A percentile compares a stretch with the other conserved stretches of the same genome.
These are phyloP conservation scores for Pichia phayaonensis DNA, from an alignment of 805 yeast species.

Conservation along the genomic window DNA sequence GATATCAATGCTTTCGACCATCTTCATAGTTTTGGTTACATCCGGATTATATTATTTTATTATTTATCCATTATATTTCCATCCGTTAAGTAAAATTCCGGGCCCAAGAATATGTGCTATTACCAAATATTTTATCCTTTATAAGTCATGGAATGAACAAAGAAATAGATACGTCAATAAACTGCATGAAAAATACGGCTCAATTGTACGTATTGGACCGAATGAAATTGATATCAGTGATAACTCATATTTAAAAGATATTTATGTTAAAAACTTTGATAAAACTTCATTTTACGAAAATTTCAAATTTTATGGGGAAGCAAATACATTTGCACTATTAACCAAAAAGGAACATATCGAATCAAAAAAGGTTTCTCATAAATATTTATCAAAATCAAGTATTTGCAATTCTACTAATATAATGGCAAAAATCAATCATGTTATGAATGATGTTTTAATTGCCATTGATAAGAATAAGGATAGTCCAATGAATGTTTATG, in stretches of 20 bases:
- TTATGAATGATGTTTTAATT: slow-evolving; percentile 26
- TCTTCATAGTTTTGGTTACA: slow-evolving; percentile 5
- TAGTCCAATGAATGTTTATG: slow-evolving; percentile 44
- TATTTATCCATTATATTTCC: slow-evolving; percentile 39
- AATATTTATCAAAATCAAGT: slow-evolving; percentile 37
- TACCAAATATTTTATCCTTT: slow-evolving; percentile 34
- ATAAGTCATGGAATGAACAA: slow-evolving; percentile 38
- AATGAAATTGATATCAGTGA: slow-evolving; percentile 53
- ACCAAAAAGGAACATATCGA: slow-evolving; percentile 41
- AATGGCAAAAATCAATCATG: slow-evolving; percentile 28
- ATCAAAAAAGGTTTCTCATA: slow-evolving; percentile 33
- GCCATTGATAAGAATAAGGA: slow-evolving; percentile 17
- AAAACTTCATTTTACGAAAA: slow-evolving; percentile 51
- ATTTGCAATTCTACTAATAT: slow-evolving; percentile 26
- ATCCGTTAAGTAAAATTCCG: slow-evolving; percentile 46
- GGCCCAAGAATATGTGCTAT: slow-evolving; percentile 51
- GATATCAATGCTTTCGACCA: neutral
- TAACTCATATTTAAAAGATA: slow-evolving; percentile 40
- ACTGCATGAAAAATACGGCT: slow-evolving; percentile 51
- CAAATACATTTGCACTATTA: slow-evolving; percentile 51
- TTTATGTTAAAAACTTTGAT: slow-evolving; percentile 51
- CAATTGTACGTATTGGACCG: slow-evolving; percentile 55
- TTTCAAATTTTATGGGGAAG: slow-evolving; percentile 49
- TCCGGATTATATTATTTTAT: slow-evolving; percentile 14
- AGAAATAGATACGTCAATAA: slow-evolving; percentile 41